A percentile compares a stretch with the other conserved stretches of the same genome.
These are phyloP conservation scores for Fusarium torreyae DNA, from an alignment of 2,329 filamentous ascomycete genomes.

Conservation along the genomic window DNA sequence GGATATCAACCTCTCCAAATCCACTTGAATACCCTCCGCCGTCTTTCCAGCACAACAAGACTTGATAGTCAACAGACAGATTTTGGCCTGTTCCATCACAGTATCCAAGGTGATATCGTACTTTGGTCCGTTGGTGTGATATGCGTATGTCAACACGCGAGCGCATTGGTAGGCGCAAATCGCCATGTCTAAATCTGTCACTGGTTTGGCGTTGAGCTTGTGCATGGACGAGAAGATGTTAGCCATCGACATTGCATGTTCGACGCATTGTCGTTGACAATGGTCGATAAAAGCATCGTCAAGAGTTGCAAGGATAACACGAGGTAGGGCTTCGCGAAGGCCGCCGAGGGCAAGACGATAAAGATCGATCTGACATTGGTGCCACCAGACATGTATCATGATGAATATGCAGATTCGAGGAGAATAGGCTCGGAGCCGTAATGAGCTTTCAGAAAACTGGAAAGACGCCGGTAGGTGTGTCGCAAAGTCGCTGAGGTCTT, in stretches of 20 bases:
- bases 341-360: conserved; percentile 68
- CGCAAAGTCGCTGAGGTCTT: conserved; percentile 68
- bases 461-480: conserved; percentile 69
- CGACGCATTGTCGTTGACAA: conserved; percentile 67
- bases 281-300: conserved; percentile 65
- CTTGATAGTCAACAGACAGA: conserved; percentile 66
- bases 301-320: conserved; percentile 60
- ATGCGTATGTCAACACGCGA: conserved; percentile 66
- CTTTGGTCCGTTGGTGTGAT: conserved; percentile 62
- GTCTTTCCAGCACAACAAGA: conserved; percentile 67
- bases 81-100: conserved; percentile 65
- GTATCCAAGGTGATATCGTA: conserved; percentile 62
- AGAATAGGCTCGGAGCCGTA: conserved; percentile 70
- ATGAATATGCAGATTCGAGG: conserved; percentile 70
- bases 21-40: conserved; percentile 62
- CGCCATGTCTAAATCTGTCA: conserved; percentile 69
- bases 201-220: conserved; percentile 65
- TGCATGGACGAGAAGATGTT: conserved; percentile 69
- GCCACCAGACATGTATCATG: conserved; percentile 74
- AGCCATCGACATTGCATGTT: conserved; percentile 69
- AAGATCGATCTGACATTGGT: conserved; percentile 71
- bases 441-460: conserved; percentile 70
- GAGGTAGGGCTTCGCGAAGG: conserved; percentile 66
- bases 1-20: conserved; percentile 67
- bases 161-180: conserved; percentile 70